phyloP scores from a whole-genome alignment of 805 yeast species.

The Alloascoidea hylecoeti region DNA sequence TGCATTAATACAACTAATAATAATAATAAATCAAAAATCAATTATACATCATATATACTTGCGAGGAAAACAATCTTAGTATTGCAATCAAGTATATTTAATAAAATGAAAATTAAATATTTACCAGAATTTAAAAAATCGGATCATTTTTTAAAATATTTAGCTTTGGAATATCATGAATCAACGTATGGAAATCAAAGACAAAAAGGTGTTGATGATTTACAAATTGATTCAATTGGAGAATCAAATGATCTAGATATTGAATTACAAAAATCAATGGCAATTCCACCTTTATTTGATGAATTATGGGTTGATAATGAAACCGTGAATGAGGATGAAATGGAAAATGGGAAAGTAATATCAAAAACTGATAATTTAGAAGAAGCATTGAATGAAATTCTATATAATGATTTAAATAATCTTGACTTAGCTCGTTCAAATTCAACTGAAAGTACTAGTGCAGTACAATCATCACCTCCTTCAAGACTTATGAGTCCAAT shows the following conservation, averaged over 20 bases:
- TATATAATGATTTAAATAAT: constrained; percentile 20
- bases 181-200: constrained; percentile 16
- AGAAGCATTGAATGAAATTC: constrained; percentile 52
- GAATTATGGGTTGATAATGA: constrained; percentile 14
- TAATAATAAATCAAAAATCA: too few relatives aligned
- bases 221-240: constrained; percentile 13
- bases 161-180: too few relatives aligned
- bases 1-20: constrained; percentile 7
- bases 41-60: constrained; percentile 19
- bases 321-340: constrained; percentile 12
- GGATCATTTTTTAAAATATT: constrained; percentile 33
- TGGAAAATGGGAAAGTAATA: constrained; percentile 16
- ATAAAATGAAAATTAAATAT: constrained; percentile 35
- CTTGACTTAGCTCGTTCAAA: neutral
- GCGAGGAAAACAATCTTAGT: constrained; percentile 49
- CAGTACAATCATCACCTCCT: neutral
- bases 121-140: constrained; percentile 50
- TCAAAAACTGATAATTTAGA: constrained; percentile 35
- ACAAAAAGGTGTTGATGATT: constrained; percentile 12
- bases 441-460: neutral
- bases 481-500: neutral
- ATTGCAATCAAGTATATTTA: constrained; percentile 39
- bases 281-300: constrained; percentile 12
- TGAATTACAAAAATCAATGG: neutral
- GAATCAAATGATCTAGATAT: constrained; percentile 4